phyloP scores from a whole-genome alignment of 768 basidiomycete species.

The Rhodosporidiobolus odoratus region DNA sequence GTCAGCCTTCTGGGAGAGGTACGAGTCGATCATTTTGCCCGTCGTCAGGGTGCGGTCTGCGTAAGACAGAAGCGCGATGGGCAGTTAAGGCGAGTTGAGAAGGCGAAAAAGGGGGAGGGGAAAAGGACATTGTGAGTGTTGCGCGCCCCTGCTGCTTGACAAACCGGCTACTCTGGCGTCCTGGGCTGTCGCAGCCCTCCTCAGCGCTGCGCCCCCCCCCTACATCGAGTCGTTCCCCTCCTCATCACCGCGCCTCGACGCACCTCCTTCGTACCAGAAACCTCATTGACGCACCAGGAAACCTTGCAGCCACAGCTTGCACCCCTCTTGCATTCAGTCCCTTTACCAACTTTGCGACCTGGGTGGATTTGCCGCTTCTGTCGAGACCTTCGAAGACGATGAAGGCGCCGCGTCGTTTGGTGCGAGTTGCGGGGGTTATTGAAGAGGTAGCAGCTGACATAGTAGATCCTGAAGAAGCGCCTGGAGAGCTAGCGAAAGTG shows the following conservation, averaged over 20 bases:
- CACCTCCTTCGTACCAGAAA: neutral
- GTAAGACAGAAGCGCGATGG: neutral
- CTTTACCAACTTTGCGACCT: conserved; percentile 60
- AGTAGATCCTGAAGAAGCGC: neutral
- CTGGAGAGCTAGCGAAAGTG: neutral
- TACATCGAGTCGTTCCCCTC: neutral
- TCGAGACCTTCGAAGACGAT: conserved; percentile 96
- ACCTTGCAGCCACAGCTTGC: conserved; percentile 65
- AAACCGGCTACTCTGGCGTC: neutral
- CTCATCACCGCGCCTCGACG: conserved; percentile 36
- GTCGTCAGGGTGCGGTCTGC: conserved; percentile 84
- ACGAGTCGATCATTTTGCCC: conserved; percentile 87
- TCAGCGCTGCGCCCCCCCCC: neutral
- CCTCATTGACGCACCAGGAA: conserved; percentile 62
- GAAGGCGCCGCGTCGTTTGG: conserved; percentile 60
- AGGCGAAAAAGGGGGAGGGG: neutral
- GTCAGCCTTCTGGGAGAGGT: conserved; percentile 74
- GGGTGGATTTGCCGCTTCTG: conserved; percentile 88
- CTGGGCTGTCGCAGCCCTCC: neutral
- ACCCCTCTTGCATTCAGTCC: conserved; percentile 51
- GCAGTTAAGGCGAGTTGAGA: neutral
- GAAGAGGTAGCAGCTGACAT: neutral
- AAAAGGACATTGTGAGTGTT: neutral
- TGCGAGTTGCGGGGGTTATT: neutral
- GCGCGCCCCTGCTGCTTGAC: neutral